Base-by-base conservation (phyloP, 306 rosid genomes). In the Medicago truncatula region DNA sequence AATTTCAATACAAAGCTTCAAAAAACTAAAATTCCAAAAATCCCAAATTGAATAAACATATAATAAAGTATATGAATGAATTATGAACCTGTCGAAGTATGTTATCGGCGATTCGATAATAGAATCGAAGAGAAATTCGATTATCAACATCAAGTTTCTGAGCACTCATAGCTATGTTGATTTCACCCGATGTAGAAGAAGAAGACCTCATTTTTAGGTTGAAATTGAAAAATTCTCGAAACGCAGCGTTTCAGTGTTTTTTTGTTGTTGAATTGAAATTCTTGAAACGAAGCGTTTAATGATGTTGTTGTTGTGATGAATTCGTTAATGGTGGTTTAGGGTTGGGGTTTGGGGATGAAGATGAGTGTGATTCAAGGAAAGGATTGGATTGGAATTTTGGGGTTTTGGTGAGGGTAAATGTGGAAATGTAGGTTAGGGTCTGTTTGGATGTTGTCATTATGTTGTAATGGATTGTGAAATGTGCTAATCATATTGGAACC, bases 61-160 rank as follows among this genome's bases (percentile, higher is more conserved):
- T 2, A 57, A 62, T 38, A 38, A 63, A 63, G 46, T 64, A 4
- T 21, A 50, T 21, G 1, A 34, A 34, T 21, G 1, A 34, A 34
- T 34, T 34, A 34, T 34, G 56, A 67, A 94, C 98, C 98, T 94
- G 98, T 77, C 83, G 87, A 86, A 91, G 91, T 66, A 94, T 76
- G 78, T 88, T 94, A 74, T 94, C 93, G 3, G 98, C 96, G 82
- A 94, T 90, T 79, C 98, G 90, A 23, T 73, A 77, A 80, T 94
- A 94, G 65, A 86, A 88, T 4, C 95, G 91, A 20, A 94, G 91
- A 9, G 96, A 68, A 80, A 94, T 90, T 71, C 96, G 87, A 63
- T 94, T 85, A 41, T 94, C 97, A 47, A 94, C 96, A 23, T 81
- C 90, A 47, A 90, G 83, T 53, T 76, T 84, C 84, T 83, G 96